Conservation (phyloP, 306 rosid genomes). For the Trifolium dubium region DNA sequence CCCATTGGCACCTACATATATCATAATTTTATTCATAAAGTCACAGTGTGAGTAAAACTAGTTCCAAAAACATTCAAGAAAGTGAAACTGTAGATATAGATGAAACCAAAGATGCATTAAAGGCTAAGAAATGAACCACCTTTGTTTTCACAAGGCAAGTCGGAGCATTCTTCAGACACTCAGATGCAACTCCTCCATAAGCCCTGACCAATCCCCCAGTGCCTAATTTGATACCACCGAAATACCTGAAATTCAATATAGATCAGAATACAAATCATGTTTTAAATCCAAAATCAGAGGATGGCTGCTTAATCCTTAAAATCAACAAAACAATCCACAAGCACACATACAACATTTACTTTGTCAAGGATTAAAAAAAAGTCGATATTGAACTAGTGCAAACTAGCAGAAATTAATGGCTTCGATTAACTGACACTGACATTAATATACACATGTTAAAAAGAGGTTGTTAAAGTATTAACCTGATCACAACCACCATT, state of each 20-base stretch:
- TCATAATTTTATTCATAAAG: constrained; percentile 24
- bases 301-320: constrained; percentile 21
- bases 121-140: constrained; percentile 53
- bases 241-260: constrained; percentile 56
- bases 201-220: constrained; percentile 94
- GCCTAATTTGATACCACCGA: constrained; percentile 94
- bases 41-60: not conserved
- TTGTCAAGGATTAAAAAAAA: not conserved
- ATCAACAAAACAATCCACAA: constrained; percentile 23
- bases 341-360: not conserved
- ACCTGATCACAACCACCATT: constrained; percentile 97
- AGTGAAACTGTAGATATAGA: constrained; percentile 6
- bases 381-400: not conserved
- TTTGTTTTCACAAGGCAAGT: constrained; percentile 80
- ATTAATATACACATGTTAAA: constrained; percentile 8
- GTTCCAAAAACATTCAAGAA: constrained; percentile 9
- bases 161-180: constrained; percentile 83
- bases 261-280: constrained; percentile 18
- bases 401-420: not conserved
- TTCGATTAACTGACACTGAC: constrained; percentile 18
- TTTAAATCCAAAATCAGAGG: constrained; percentile 29
- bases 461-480: constrained; percentile 28
- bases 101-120: constrained; percentile 26
- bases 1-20: constrained; percentile 80
- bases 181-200: constrained; percentile 91